Evolutionary conservation across 495 filamentous ascomycete species (phyloP), one percentile per base, ranked within the genome.

Genomic region (Tetracladium setigerum): DNA sequence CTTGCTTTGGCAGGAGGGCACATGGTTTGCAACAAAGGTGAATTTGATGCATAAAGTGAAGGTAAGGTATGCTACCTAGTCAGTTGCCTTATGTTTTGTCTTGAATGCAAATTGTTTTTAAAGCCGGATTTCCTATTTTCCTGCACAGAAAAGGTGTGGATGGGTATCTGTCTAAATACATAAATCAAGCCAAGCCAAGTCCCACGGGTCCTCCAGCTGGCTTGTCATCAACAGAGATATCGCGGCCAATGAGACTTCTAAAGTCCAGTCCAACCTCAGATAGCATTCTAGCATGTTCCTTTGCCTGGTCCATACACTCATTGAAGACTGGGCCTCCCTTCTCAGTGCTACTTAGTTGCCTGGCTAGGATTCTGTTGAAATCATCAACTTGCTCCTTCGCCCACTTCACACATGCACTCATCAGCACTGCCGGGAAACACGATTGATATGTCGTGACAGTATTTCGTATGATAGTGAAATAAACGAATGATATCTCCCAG

Each of bases 331-430:
- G 73, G 13, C 79, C 78, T 16, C 73, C 78, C 47, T 84, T 74
- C 16, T 94, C 81, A 37, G 83, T 84, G 40, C 76, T 74, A 63
- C 86, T 89, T 39, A 99, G 65, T 66, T 97, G 92, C 48, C 90
- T 73, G 13, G 71, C 75, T 17, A 99, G 71, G 32, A 90, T 76
- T 17, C 68, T 76, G 58, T 96, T 96, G 70, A 96, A 97, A 4
- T 79, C 82, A 53, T 95, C 87, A 2, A 96, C 77, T 54, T 94
- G 80, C 61, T 90, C 82, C 61, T 95, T 95, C 15, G 88, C 91
- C 92, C 92, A 99, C 60, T 86, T 89, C 41, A 99, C 90, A 55
- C 87, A 89, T 4, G 89, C 88, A 54, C 86, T 92, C 70, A 86
- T 89, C 74, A 92, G 85, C 16, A 79, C 66, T 16, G 84, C 73